Evolutionary conservation across 2,329 filamentous ascomycete species (phyloP).

Genomic region (Fusarium caatingaense): DNA sequence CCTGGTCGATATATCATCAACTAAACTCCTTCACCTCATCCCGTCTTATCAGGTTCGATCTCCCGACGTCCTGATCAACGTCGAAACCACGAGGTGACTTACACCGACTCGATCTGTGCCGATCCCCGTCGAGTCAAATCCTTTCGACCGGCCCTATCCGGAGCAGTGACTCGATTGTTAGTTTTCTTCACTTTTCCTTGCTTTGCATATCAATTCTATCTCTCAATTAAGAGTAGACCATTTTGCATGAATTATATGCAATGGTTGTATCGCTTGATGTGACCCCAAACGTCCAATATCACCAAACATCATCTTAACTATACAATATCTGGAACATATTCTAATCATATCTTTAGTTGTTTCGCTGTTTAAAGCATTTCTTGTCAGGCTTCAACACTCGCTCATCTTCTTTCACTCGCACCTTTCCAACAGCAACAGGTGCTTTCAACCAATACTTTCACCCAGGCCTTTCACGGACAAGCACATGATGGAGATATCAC

Average conservation of each 20-base stretch:
- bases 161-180: constrained; percentile 35
- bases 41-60: not conserved
- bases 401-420: constrained; percentile 16
- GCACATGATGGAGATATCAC: constrained; percentile 40
- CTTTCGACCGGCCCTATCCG: constrained; percentile 6
- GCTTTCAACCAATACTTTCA: not conserved
- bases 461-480: constrained; percentile 7
- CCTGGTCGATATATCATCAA: constrained; percentile 39
- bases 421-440: not conserved
- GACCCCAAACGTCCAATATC: not conserved
- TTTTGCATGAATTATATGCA: constrained; percentile 12
- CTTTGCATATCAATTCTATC: not conserved
- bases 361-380: not conserved
- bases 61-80: constrained; percentile 18
- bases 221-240: not conserved
- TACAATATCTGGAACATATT: not conserved
- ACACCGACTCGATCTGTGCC: constrained; percentile 2
- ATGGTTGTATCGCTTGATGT: not conserved
- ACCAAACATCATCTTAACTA: not conserved
- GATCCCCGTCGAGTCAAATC: constrained; percentile 14
- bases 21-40: constrained; percentile 13
- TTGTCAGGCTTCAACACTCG: constrained; percentile 9
- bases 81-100: constrained; percentile 13
- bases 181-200: constrained; percentile 14
- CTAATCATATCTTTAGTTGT: constrained; percentile 21